Base-by-base conservation (phyloP, 2,329 filamentous ascomycete genomes). In the Eutypa lata region DNA sequence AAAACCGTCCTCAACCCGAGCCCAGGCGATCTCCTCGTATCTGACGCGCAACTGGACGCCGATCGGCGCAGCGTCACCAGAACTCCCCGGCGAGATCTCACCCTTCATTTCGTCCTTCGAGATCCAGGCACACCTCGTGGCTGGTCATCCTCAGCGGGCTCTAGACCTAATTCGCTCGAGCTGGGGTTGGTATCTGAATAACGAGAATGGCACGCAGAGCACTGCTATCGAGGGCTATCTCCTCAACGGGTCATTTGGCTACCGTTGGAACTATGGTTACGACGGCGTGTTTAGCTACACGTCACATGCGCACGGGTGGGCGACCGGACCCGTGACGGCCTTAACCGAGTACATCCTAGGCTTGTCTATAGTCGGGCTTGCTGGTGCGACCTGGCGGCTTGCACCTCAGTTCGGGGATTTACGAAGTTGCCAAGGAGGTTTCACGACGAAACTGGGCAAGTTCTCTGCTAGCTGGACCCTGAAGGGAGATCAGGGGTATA, bases 191-290 rank as follows among this genome's bases (percentile, higher is more conserved):
- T 85, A 85, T 58, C 67, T 83, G 16, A 71, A 77, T 53, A 76
- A 84, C 53, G 73, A 76, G 1, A 77, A 81, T 57, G 81, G 81
- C n/a, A 84, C 82, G 0, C 71, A 77, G 52, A 79, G 75, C 42
- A 86, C 83, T 0, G 75, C 81, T 19, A 75, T 84, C 24, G 83
- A 86, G 64, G 83, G 82, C 0, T 85, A 83, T 53, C 71, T 81
- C 1, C 65, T 65, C 0, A 75, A 86, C 56, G 81, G 81, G 3
- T 77, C 71, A 0, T 87, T 82, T 57, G 79, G 76, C 2, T 87
- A 87, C 60, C 73, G 81, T 2, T 72, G 70, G 31, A 69, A 75
- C 47, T 65, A 74, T 7, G 82, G 81, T 0, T 85, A 86, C 56
- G 65, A 66, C 3, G 71, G 76, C 46, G 77, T 80, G 50, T 69